Percentiles rank a stretch among this genome's conserved stretches.
phyloP scores from a whole-genome alignment of 495 filamentous ascomycete species.

The Podospora appendiculata region DNA sequence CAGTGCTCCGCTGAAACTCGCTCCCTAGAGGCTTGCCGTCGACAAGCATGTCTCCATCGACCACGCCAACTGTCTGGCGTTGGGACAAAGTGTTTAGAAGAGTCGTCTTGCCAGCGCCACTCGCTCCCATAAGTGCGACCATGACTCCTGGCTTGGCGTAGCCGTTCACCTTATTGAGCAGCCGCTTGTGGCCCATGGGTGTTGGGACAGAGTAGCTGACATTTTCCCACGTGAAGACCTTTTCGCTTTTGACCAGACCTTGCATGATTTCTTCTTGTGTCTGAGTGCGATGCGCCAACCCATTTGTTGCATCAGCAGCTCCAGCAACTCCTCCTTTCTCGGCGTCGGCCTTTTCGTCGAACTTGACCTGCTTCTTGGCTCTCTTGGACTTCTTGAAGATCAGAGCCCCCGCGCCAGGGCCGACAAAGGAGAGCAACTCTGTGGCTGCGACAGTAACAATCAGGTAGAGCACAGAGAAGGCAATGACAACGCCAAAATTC shows the following conservation, averaged over 20 bases:
- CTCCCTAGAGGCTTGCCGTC: slow-evolving; percentile 60
- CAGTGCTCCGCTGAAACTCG: slow-evolving; percentile 74
- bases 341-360: slow-evolving; percentile 19
- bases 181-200: slow-evolving; percentile 43
- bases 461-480: slow-evolving; percentile 62
- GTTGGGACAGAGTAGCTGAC: slow-evolving; percentile 59
- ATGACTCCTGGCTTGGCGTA: slow-evolving; percentile 76
- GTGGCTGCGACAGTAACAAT: slow-evolving; percentile 55
- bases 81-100: slow-evolving; percentile 64
- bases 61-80: slow-evolving; percentile 63
- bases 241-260: slow-evolving; percentile 9
- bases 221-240: slow-evolving; percentile 55
- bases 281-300: slow-evolving; percentile 24
- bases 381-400: slow-evolving; percentile 26
- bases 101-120: slow-evolving; percentile 72
- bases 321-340: slow-evolving; percentile 32
- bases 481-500: slow-evolving; percentile 70
- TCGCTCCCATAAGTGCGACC: slow-evolving; percentile 78
- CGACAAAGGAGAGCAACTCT: slow-evolving; percentile 44
- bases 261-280: slow-evolving; percentile 8
- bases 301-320: slow-evolving; percentile 15
- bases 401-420: slow-evolving; percentile 20
- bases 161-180: slow-evolving; percentile 66
- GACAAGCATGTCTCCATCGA: slow-evolving; percentile 69
- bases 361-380: slow-evolving; percentile 21